Conservation (phyloP, 2,329 filamentous ascomycete genomes). For the Nectriaceae sp. region DNA sequence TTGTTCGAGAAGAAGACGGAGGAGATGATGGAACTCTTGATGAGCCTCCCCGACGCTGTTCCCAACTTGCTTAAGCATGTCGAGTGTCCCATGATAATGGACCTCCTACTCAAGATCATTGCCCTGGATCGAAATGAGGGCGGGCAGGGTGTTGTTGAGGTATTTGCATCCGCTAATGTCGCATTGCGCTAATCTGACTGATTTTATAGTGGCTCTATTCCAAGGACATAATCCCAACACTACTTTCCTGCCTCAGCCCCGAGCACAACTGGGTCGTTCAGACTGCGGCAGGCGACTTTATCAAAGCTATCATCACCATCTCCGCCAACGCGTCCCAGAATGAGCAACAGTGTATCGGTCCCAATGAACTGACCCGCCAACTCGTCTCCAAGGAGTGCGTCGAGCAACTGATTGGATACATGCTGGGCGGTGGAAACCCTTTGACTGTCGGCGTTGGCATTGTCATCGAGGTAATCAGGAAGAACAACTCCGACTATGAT, state of each 20-base stretch:
- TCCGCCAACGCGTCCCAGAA: conserved; percentile 98
- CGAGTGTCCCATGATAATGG: conserved; percentile 98
- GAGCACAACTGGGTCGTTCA: conserved; percentile 88
- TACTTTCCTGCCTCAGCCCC: conserved; percentile 84
- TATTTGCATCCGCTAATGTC: conserved; percentile 43
- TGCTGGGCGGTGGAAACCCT: conserved; percentile 91
- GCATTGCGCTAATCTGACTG: conserved; percentile 21
- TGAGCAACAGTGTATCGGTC: conserved; percentile 97
- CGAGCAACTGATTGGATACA: conserved; percentile 81
- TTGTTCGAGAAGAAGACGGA: conserved; percentile 97
- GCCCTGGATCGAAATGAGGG: conserved; percentile 91
- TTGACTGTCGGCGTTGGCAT: conserved; percentile 96
- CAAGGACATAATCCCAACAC: conserved; percentile 81
- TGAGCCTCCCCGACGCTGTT: conserved; percentile 78
- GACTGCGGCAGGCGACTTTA: conserved; percentile 93
- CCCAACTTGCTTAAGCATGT: conserved; percentile 88
- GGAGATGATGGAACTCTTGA: conserved; percentile 92
- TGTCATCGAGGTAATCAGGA: conserved; percentile 96
- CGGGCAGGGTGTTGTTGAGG: conserved; percentile 91
- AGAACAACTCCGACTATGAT: conserved; percentile 99
- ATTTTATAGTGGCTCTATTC: conserved; percentile 79
- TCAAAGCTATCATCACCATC: conserved; percentile 98
- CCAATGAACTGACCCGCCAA: conserved; percentile 93
- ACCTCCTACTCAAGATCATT: conserved; percentile 93
- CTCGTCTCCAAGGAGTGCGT: conserved; percentile 86